Base-by-base conservation (phyloP, 1,284 basidiomycete species). In the Cryptococcus sp. region DNA sequence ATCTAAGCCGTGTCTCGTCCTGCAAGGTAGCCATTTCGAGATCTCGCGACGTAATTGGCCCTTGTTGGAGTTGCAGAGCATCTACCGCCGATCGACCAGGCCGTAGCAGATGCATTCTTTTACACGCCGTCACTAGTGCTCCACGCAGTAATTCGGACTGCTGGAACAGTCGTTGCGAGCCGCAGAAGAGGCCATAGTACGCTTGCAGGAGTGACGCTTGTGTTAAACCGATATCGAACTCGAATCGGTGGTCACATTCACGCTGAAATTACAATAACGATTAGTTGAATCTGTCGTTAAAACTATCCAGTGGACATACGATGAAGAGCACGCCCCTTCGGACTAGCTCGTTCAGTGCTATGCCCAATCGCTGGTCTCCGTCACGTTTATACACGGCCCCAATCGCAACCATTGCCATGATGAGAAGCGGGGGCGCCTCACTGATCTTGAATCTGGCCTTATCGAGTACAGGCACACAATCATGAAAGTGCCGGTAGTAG, bases 331-430 rank as follows among this genome's bases (percentile, higher is more conserved):
- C 40, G 13, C 55, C 59, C 19, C 67, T 46, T 23, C 65, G 52
- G 5, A 63, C 61, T 1, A 67, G 50, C 48, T 68, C 65, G 25
- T 54, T 57, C n/a, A 68, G 43, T 10, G 64, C 54, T 3, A 60
- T 22, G 0, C 62, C 65, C 1, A 66, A 44, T 11, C 48, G 39
- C 47, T 63, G 52, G 1, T 60, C 23, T 2, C 59, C 61, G 17
- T 68, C 67, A 7, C 55, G 50, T 15, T 57, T 61, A 45, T 65
- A 68, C 49, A 62, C 62, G 13, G 61, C 54, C 15, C 67, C 67
- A 0, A 68, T 40, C 1, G 65, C 65, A 1, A 65, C 61, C 46
- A 65, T 53, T 11, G 61, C 55, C 50, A 61, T 63, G 48, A 67
- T 50, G 0, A 68, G 48, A 4, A 68, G 29, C 5, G 65, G 59